These are phyloP conservation scores for Desmodesmus armatus DNA, from an alignment of 139 green algal genomes.

Conservation along the genomic window DNA sequence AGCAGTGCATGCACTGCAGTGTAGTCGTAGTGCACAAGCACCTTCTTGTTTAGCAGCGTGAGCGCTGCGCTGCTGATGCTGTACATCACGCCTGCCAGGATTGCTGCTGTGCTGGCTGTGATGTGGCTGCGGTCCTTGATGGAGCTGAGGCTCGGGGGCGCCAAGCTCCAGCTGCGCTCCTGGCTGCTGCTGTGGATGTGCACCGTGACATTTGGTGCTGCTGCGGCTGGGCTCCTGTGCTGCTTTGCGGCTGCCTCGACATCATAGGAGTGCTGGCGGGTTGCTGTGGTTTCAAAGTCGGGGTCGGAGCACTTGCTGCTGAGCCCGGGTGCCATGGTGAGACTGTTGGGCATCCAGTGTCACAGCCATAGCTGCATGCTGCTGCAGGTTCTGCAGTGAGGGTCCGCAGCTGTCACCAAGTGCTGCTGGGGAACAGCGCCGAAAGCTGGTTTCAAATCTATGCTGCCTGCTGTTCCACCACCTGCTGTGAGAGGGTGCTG, in stretches of 20 bases:
- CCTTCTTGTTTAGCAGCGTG: conserved; percentile 47
- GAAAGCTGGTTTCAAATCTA: too few species aligned
- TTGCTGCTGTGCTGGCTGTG: neutral
- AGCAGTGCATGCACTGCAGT: conserved; percentile 25
- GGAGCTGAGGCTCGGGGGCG: neutral
- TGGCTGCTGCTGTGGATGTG: neutral
- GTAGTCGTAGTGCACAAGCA: conserved; percentile 35
- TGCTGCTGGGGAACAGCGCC: too few species aligned
- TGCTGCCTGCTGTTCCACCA: too few species aligned
- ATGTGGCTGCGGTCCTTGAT: conserved; percentile 21
- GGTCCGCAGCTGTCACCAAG: too few species aligned
- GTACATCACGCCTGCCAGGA: conserved; percentile 23
- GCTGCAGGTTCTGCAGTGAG: too few species aligned
- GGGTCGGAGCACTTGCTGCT: conserved; percentile 13
- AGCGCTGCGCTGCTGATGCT: conserved; percentile 38
- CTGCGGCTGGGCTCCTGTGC: neutral
- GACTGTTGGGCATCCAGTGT: too few species aligned
- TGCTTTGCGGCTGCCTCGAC: neutral
- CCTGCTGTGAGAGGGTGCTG: too few species aligned
- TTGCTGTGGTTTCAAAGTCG: neutral
- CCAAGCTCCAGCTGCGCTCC: neutral
- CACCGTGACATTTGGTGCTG: neutral
- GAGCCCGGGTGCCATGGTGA: too few species aligned
- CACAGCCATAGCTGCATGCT: too few species aligned
- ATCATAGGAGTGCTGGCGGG: neutral